Evolutionary conservation across 1,284 basidiomycete genomes (phyloP).

Genomic region (Cryptococcus amylolentus): DNA sequence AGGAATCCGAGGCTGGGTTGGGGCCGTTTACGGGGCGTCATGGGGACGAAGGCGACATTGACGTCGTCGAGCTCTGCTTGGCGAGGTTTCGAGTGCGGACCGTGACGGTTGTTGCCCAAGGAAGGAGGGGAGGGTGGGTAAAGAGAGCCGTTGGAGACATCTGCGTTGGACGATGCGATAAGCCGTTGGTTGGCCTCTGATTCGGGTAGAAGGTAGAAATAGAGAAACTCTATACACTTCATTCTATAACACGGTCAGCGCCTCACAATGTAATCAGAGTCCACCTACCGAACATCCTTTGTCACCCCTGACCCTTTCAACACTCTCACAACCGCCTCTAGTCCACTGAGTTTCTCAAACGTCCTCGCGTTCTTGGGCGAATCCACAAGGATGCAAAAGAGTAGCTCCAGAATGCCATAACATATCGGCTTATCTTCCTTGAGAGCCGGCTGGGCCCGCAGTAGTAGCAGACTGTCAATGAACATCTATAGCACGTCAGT

Average conservation of each 20-base stretch:
- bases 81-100: not conserved
- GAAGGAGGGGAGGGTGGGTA: constrained; percentile 14
- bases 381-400: constrained; percentile 80
- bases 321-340: constrained; percentile 74
- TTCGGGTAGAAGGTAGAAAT: constrained; percentile 86
- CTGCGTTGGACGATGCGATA: constrained; percentile 9
- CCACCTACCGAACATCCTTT: constrained; percentile 70
- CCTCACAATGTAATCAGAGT: not conserved
- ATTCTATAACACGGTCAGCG: constrained; percentile 56
- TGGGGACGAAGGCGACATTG: constrained; percentile 40
- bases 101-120: not conserved
- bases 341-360: constrained; percentile 71
- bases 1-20: constrained; percentile 40
- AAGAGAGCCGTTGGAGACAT: constrained; percentile 21
- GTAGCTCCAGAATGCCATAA: constrained; percentile 69
- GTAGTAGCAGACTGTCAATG: constrained; percentile 39
- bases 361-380: constrained; percentile 64
- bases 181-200: not conserved
- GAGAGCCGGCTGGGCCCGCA: constrained; percentile 30
- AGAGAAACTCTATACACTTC: constrained; percentile 88
- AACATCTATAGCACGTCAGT: constrained; percentile 24
- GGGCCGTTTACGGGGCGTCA: constrained; percentile 39
- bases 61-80: constrained; percentile 17
- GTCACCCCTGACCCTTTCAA: constrained; percentile 75
- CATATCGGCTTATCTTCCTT: constrained; percentile 49